Percentiles rank a stretch among this genome's conserved stretches.
phyloP scores from a whole-genome alignment of 176 grass and related monocot species.

The Bolboschoenus planiculmis region DNA sequence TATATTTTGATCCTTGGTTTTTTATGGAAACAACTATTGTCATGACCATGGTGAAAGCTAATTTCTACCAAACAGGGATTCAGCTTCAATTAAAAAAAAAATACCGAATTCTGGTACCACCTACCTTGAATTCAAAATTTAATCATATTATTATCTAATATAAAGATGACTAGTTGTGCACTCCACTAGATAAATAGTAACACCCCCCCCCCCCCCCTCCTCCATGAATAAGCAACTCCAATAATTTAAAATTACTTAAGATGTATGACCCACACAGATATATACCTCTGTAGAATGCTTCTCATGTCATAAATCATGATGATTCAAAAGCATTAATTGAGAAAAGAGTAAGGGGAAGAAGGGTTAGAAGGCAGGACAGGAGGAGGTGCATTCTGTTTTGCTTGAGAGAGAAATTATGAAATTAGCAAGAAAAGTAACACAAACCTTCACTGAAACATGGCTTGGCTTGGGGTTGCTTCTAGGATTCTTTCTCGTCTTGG shows the following conservation, averaged over 20 bases:
- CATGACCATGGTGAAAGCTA: neutral
- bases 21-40: neutral
- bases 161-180: neutral
- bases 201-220: too few relatives aligned
- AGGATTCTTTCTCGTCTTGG: slow-evolving; percentile 13
- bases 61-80: neutral
- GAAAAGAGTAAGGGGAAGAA: neutral
- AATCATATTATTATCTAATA: neutral
- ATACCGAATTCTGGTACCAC: neutral
- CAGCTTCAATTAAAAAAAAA: neutral
- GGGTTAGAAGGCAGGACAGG: neutral
- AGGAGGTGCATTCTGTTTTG: neutral
- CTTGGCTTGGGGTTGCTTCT: slow-evolving; percentile 16
- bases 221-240: slow-evolving; percentile 11
- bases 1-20: neutral
- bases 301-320: neutral
- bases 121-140: neutral
- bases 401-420: slow-evolving; percentile 14
- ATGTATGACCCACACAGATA: neutral
- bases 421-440: slow-evolving; percentile 9
- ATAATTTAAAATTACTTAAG: neutral
- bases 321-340: neutral
- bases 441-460: slow-evolving; percentile 18
- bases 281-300: slow-evolving; percentile 5
- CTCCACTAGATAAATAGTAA: neutral